Conservation (phyloP, 331 rosid genomes). For the Quercus lobata region DNA sequence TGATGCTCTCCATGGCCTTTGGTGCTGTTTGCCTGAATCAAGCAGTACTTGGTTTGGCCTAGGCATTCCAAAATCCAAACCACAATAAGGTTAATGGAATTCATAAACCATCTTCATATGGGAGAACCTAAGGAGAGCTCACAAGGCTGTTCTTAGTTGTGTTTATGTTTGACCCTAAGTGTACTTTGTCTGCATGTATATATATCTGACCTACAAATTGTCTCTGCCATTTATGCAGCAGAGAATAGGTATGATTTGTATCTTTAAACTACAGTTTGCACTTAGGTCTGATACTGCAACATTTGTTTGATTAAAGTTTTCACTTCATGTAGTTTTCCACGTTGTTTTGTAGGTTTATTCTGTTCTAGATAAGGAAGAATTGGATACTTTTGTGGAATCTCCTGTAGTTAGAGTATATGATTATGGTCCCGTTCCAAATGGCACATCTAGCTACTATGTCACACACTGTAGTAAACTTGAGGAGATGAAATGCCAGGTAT, state of each 20-base stretch:
- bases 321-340: constrained; percentile 2
- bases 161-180: not conserved
- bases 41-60: not conserved
- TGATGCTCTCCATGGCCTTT: not conserved
- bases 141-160: not conserved
- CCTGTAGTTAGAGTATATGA: constrained; percentile 41
- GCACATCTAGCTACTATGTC: constrained; percentile 25
- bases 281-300: not conserved
- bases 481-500: constrained; percentile 69
- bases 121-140: not conserved
- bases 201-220: not conserved
- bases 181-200: not conserved
- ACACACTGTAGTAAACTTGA: constrained; percentile 37
- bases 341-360: constrained; percentile 62
- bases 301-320: not conserved
- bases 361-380: constrained; percentile 45
- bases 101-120: not conserved
- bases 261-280: not conserved
- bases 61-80: not conserved
- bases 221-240: not conserved
- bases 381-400: constrained; percentile 60
- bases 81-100: not conserved
- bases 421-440: constrained; percentile 44
- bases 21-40: not conserved
- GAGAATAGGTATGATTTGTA: not conserved